phyloP scores from a whole-genome alignment of 179 eudicot genomes.

The Beta lomatogona region DNA sequence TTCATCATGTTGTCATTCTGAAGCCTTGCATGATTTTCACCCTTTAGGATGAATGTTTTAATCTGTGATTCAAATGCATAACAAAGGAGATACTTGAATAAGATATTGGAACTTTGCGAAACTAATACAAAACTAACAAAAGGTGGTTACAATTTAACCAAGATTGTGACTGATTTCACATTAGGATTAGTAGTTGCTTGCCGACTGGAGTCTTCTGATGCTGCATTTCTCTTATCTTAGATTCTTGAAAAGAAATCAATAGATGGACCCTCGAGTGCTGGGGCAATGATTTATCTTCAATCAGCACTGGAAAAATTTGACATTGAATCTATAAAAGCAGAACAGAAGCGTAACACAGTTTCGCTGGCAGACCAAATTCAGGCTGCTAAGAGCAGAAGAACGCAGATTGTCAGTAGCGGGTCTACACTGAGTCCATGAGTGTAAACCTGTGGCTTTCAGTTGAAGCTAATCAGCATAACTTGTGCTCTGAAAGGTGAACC shows the following conservation, averaged over 20 bases:
- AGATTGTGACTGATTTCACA: too few species aligned
- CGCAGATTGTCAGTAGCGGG: slow-evolving; percentile 18
- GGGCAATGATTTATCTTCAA: slow-evolving; percentile 38
- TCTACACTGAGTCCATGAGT: slow-evolving; percentile 1
- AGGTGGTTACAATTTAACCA: neutral
- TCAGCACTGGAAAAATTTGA: slow-evolving; percentile 67
- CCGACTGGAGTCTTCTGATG: neutral
- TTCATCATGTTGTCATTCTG: neutral
- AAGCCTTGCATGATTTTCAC: neutral
- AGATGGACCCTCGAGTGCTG: slow-evolving; percentile 26
- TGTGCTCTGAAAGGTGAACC: slow-evolving; percentile 15
- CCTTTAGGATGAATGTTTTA: neutral
- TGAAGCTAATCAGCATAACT: slow-evolving; percentile 2
- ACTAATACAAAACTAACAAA: too few species aligned
- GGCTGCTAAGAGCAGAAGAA: slow-evolving; percentile 66
- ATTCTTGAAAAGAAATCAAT: slow-evolving; percentile 38
- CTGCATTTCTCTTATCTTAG: slow-evolving; percentile 33
- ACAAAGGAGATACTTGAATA: too few species aligned
- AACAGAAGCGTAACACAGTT: slow-evolving; percentile 39
- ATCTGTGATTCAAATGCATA: neutral
- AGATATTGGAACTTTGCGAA: too few species aligned
- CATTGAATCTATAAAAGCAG: slow-evolving; percentile 51
- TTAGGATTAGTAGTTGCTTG: too few species aligned
- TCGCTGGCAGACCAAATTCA: slow-evolving; percentile 89
- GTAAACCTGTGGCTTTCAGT: neutral